Conservation (phyloP, 1,284 basidiomycete species). For the Heliocybe sulcata region DNA sequence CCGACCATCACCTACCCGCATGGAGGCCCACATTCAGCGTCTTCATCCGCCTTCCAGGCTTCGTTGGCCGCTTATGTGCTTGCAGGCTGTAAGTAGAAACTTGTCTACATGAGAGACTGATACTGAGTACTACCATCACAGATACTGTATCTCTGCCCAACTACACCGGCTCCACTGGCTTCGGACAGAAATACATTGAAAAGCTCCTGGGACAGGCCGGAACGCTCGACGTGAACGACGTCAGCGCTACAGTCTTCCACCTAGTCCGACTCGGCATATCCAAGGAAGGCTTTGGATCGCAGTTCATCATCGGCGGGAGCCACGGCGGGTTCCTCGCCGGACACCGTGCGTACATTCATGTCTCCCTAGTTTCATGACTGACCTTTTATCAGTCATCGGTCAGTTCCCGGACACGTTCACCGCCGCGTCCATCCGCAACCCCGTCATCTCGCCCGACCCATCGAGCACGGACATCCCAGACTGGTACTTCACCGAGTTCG, state of each 20-base stretch:
- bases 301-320: slow-evolving; percentile 59
- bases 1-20: slow-evolving; percentile 51
- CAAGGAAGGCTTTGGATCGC: slow-evolving; percentile 36
- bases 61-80: slow-evolving; percentile 38
- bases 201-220: slow-evolving; percentile 53
- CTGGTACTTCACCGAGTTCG: slow-evolving; percentile 63
- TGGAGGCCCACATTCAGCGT: slow-evolving; percentile 59
- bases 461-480: slow-evolving; percentile 63
- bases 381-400: slow-evolving; percentile 47
- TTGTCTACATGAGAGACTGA: background rate
- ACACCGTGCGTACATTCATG: slow-evolving; percentile 38
- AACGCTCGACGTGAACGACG: slow-evolving; percentile 59
- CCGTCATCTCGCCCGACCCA: slow-evolving; percentile 55
- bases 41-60: slow-evolving; percentile 41
- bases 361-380: slow-evolving; percentile 1
- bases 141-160: slow-evolving; percentile 58
- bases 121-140: slow-evolving; percentile 16
- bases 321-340: slow-evolving; percentile 67
- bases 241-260: slow-evolving; percentile 44
- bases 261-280: slow-evolving; percentile 42
- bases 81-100: slow-evolving; percentile 46
- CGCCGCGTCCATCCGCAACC: slow-evolving; percentile 60
- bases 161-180: slow-evolving; percentile 67
- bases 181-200: slow-evolving; percentile 33
- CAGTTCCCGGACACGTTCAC: slow-evolving; percentile 54